phyloP scores from a whole-genome alignment of 306 rosid genomes.

The Begonia loranthoides region DNA sequence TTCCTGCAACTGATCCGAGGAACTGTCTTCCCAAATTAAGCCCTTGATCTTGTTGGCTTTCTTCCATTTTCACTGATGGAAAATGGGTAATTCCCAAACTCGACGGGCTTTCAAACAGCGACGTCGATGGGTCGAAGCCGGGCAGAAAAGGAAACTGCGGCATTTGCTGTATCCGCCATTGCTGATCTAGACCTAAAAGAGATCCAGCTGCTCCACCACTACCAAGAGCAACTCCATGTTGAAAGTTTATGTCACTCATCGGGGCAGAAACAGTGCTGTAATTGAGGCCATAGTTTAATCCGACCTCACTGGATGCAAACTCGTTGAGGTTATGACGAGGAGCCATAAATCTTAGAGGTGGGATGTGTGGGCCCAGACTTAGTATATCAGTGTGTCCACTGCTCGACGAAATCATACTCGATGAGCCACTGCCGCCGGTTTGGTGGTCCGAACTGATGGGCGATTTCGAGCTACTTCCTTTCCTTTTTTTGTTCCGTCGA shows the following conservation, averaged over 20 bases:
- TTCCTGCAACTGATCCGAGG: background rate
- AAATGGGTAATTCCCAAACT: background rate
- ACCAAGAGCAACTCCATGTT: slow-evolving; percentile 4
- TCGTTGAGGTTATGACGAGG: slow-evolving; percentile 9
- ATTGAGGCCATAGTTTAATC: slow-evolving; percentile 4
- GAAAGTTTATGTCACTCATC: slow-evolving; percentile 5
- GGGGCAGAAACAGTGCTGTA: slow-evolving; percentile 4
- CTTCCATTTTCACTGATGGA: slow-evolving; percentile 14
- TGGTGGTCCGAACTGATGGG: slow-evolving; percentile 12
- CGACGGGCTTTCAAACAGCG: background rate
- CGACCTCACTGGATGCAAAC: background rate
- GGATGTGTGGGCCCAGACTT: slow-evolving; percentile 8
- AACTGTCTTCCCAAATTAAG: slow-evolving; percentile 4
- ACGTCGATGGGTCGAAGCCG: background rate
- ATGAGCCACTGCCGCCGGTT: slow-evolving; percentile 6
- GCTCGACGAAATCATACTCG: slow-evolving; percentile 10
- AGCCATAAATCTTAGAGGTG: slow-evolving; percentile 11
- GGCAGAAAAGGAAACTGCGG: slow-evolving; percentile 12
- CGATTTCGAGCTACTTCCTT: slow-evolving; percentile 12
- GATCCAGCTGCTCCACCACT: slow-evolving; percentile 5
- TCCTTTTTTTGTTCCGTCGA: slow-evolving; percentile 13
- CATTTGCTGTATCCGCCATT: slow-evolving; percentile 11
- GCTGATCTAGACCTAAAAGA: slow-evolving; percentile 11
- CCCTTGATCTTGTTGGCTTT: slow-evolving; percentile 1
- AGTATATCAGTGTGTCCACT: slow-evolving; percentile 4